Conservation (phyloP, 192 early-diverging fungal species). For the Coemansia sp. region DNA sequence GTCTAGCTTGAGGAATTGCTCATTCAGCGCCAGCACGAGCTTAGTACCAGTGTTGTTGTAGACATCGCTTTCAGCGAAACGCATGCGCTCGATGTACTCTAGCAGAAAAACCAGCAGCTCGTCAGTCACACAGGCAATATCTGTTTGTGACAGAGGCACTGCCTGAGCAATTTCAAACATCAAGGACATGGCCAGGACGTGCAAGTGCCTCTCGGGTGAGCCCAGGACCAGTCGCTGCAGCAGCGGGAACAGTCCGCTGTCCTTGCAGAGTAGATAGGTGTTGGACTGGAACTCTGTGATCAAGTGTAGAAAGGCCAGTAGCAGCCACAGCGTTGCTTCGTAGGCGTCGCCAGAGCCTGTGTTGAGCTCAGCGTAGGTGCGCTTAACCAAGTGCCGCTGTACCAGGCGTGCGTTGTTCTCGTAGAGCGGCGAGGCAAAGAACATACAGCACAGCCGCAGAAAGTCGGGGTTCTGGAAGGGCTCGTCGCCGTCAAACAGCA, state of each 20-base stretch:
- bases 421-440: constrained; percentile 51
- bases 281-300: constrained; percentile 46
- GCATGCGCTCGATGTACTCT: constrained; percentile 51
- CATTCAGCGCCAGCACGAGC: constrained; percentile 50
- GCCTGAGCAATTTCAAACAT: constrained; percentile 55
- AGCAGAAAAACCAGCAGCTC: constrained; percentile 37
- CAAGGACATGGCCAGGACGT: constrained; percentile 52
- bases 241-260: constrained; percentile 46
- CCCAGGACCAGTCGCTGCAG: constrained; percentile 33
- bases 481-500: constrained; percentile 44
- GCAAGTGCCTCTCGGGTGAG: constrained; percentile 22
- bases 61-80: constrained; percentile 49
- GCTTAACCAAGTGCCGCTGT: constrained; percentile 49
- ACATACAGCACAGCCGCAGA: constrained; percentile 49
- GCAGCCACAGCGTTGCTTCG: constrained; percentile 35
- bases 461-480: constrained; percentile 51
- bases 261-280: constrained; percentile 43
- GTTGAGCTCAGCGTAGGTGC: constrained; percentile 46
- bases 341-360: constrained; percentile 14
- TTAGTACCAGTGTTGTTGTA: constrained; percentile 55
- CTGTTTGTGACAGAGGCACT: constrained; percentile 35
- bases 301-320: constrained; percentile 43
- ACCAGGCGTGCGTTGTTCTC: constrained; percentile 51
- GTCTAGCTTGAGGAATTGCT: constrained; percentile 30
- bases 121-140: constrained; percentile 32